Percentiles rank a stretch among this genome's conserved stretches.
phyloP scores from a whole-genome alignment of 441 rosid species.

The Brassica hybrid region DNA sequence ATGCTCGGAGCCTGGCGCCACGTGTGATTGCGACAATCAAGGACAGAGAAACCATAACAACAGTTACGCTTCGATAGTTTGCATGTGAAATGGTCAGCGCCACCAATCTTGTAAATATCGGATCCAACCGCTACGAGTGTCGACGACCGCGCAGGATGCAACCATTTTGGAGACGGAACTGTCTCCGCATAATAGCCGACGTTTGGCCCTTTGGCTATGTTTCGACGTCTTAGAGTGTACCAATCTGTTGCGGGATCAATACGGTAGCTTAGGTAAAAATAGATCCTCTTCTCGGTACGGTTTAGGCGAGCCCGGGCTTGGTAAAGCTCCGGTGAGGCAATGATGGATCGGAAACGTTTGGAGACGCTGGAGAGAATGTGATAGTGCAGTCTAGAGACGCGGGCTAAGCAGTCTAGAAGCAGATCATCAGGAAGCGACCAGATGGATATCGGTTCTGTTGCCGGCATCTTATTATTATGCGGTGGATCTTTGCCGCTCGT shows the following conservation, averaged over 20 bases:
- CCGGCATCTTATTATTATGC: background rate
- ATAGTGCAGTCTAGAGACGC: background rate
- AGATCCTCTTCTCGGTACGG: background rate
- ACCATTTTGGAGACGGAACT: background rate
- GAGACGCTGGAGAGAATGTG: background rate
- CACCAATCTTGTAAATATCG: too few relatives aligned
- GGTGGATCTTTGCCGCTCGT: background rate
- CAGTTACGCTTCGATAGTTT: too few relatives aligned
- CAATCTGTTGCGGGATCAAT: background rate
- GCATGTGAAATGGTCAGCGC: too few relatives aligned
- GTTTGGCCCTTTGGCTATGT: background rate
- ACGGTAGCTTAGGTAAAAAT: background rate
- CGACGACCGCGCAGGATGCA: background rate
- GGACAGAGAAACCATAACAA: too few relatives aligned
- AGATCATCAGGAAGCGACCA: background rate
- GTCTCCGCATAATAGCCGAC: background rate
- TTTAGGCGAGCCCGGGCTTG: background rate
- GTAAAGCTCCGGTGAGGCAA: background rate
- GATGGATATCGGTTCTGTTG: background rate
- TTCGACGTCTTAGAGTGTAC: background rate
- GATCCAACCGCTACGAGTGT: too few relatives aligned
- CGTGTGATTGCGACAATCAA: too few relatives aligned
- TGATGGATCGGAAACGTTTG: background rate
- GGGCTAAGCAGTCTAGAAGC: background rate
- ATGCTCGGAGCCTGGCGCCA: too few relatives aligned